Base-by-base conservation (phyloP, 768 basidiomycete genomes). In the Macrocybe gigantea region DNA sequence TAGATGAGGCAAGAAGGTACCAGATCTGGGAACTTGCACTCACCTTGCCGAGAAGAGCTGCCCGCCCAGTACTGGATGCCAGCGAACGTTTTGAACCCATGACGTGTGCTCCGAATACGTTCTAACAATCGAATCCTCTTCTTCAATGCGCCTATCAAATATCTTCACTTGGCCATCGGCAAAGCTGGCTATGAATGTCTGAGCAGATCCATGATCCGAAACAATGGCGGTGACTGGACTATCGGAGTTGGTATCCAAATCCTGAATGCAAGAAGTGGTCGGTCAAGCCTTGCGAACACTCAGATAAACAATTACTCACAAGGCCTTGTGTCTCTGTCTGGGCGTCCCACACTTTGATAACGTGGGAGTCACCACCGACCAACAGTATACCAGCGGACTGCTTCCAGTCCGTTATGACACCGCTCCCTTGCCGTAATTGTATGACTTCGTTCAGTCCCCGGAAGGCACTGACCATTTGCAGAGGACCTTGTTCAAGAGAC, bases 381-480 rank as follows among this genome's bases (percentile, higher is more conserved):
- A 97, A 71, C 33, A 98, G 67, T 29, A 81, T 82, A 0, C 94
- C 96, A 22, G 83, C 77, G 2, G 78, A 74, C 66, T 97, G 95
- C 59, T 88, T 91, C 96, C 96, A 99, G 50, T 95, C 92, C 50
- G 88, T 80, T 30, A 98, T 75, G 43, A 97, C 70, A 0, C 96
- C 96, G 38, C 77, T 78, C 33, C 92, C 89, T 52, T 86, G 83
- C n/a, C 79, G 75, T 49, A 83, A 64, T 31, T 80, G 82, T 13
- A 91, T 69, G 31, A 88, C 70, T 53, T 95, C 92, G 49, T 83
- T 82, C 41, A 97, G 70, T 0, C 81, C 95, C 33, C 93, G 79
- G 79, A 96, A 98, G 9, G 93, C 83, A 62, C 91, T 93, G 57
- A 95, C 91, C 77, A 98, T 87, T 59, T 93, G 88, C 10, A 96